Conservation (phyloP, 2,329 filamentous ascomycete species). For the Escovopsis sp. region DNA sequence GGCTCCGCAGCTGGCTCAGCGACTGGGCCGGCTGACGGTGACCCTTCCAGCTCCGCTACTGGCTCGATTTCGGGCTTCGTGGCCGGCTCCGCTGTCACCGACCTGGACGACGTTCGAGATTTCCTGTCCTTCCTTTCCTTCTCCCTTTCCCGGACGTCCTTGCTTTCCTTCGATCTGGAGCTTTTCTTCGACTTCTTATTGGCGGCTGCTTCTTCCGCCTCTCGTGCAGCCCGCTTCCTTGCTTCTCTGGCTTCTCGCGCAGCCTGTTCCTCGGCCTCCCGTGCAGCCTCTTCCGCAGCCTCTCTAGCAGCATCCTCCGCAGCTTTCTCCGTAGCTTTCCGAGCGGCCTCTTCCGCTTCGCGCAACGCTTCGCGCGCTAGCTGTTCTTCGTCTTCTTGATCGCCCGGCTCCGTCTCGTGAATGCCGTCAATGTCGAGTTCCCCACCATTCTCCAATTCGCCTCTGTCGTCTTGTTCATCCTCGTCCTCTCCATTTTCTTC, state of each 20-base stretch:
- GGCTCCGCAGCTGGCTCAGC: conserved; percentile 5
- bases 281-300: conserved; percentile 13
- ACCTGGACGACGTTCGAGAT: conserved; percentile 3
- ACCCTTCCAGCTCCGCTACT: conserved; percentile 6
- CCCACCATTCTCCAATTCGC: conserved; percentile 22
- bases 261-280: conserved; percentile 26
- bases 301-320: conserved; percentile 11
- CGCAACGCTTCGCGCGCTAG: conserved; percentile 11
- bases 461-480: conserved; percentile 16
- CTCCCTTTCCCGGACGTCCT: conserved; percentile 10
- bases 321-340: conserved; percentile 10
- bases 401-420: conserved; percentile 3
- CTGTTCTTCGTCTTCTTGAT: conserved; percentile 13
- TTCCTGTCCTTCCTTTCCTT: conserved; percentile 14
- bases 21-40: conserved; percentile 3
- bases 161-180: conserved; percentile 18
- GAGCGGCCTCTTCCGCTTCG: conserved; percentile 20
- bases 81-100: conserved; percentile 4
- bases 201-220: conserved; percentile 10
- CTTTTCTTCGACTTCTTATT: conserved; percentile 29
- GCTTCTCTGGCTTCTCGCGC: conserved; percentile 21
- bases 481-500: conserved; percentile 15
- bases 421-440: conserved; percentile 6
- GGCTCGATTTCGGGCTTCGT: conserved; percentile 6
- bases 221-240: conserved; percentile 10